Percentiles rank a stretch among this genome's conserved stretches.
These are phyloP conservation scores for Blepharisma japonicum DNA, from an alignment of 73 alveolate species.

Conservation along the genomic window DNA sequence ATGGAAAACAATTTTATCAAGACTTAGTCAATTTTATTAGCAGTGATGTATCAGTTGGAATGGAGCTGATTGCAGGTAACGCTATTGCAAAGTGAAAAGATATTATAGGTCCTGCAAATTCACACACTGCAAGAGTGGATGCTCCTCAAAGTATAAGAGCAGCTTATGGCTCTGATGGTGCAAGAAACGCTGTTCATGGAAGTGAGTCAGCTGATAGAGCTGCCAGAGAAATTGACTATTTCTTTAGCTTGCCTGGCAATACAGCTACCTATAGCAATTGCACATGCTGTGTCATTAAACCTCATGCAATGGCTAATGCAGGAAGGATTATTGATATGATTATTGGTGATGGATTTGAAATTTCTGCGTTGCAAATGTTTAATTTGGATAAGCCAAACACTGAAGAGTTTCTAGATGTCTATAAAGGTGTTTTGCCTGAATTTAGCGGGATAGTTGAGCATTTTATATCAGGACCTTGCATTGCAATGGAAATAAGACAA, in stretches of 20 bases:
- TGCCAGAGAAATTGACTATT: conserved; percentile 79
- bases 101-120: conserved; percentile 89
- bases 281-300: conserved; percentile 87
- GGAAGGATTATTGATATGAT: conserved; percentile 89
- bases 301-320: conserved; percentile 81
- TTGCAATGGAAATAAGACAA: conserved; percentile 92
- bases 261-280: conserved; percentile 82
- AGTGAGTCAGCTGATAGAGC: conserved; percentile 85
- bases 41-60: conserved; percentile 86
- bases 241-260: conserved; percentile 59
- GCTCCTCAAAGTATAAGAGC: conserved; percentile 91
- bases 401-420: conserved; percentile 94
- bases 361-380: conserved; percentile 89
- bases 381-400: conserved; percentile 82
- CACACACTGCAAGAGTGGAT: conserved; percentile 79
- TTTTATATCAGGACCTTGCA: conserved; percentile 87
- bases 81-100: conserved; percentile 85
- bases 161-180: conserved; percentile 86
- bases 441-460: conserved; percentile 84
- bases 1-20: conserved; percentile 84
- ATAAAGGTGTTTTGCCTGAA: conserved; percentile 94
- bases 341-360: conserved; percentile 91
- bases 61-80: conserved; percentile 86
- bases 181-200: conserved; percentile 92
- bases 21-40: conserved; percentile 76